Base-by-base conservation (phyloP, 352 stramenopile genomes). In the Pythium aristosporum region DNA sequence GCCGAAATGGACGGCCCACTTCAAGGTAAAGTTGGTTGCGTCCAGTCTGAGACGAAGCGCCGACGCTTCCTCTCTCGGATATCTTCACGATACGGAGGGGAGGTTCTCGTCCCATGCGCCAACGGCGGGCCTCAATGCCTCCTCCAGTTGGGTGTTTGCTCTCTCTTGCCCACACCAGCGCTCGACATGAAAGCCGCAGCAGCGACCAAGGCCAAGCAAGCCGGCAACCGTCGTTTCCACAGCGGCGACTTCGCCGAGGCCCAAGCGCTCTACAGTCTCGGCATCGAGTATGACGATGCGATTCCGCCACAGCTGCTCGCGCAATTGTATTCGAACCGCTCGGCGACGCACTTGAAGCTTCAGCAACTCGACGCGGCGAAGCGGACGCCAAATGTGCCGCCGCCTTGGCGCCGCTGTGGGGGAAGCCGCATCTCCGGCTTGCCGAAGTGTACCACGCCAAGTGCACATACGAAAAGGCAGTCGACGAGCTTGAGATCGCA, bases 341-440 rank as follows among this genome's bases (percentile, higher is more conserved):
- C 57, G 32, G 47, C 57, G n/a, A 32, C 21, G 7, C 13, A 56
- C 39, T 12, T 56, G 20, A 63, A 63, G 57, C 57, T 63, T 16
- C n/a, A 42, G 5, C 44, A 63, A 15, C 34, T 63, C 15, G 21
- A 32, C 3, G 56, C 44, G 12, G 56, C 5, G 9, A 46, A 32
- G 18, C 15, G 1, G 56, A 63, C 44, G 56, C 46, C 6, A 10
- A 54, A 20, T 25, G 28, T 28, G 57, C 57, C 21, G 23, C 36
- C 16, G 23, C 30, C 20, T 28, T 63, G n/a, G 57, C 34, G 20
- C 57, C 46, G 11, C 34, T 43, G 30, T 55, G 57, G 20, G 57
- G 20, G 32, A 49, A 63, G 21, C 57, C 57, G 13, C 57, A 57
- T 32, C 5, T 63, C 2, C 57, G 57, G 11, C 44, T 63, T 9